Evolutionary conservation across 2,329 filamentous ascomycete genomes (phyloP).

Genomic region (Colletotrichum godetiae): DNA sequence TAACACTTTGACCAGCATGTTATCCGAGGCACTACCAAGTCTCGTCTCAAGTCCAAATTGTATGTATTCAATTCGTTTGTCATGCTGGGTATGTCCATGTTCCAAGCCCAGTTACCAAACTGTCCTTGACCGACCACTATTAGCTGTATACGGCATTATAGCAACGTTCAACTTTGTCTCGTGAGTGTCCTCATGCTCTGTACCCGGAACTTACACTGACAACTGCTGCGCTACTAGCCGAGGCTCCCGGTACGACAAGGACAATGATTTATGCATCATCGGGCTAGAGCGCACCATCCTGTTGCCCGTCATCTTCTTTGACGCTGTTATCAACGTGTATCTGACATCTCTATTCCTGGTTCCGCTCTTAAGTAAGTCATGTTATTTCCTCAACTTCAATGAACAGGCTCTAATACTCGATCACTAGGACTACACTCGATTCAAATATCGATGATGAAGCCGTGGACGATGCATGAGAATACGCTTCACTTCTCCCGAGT

Average conservation of each 20-base stretch:
- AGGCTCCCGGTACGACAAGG: not conserved
- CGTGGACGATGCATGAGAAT: not conserved
- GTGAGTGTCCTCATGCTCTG: not conserved
- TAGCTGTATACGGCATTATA: not conserved
- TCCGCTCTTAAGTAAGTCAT: constrained; percentile 5
- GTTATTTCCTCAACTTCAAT: not conserved
- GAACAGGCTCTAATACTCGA: not conserved
- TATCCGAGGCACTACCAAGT: constrained; percentile 6
- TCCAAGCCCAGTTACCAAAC: too few relatives aligned
- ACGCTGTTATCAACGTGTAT: constrained; percentile 16
- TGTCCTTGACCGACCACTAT: not conserved
- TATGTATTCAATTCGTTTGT: constrained; percentile 5
- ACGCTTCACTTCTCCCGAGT: not conserved
- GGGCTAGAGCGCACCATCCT: not conserved
- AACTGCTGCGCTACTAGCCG: not conserved
- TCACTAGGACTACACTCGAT: constrained; percentile 4
- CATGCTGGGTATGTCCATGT: not conserved
- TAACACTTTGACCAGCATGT: constrained; percentile 1
- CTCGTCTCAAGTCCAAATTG: constrained; percentile 9
- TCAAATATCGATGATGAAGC: not conserved
- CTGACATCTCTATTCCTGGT: constrained; percentile 16
- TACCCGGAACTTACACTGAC: not conserved
- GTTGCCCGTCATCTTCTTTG: constrained; percentile 13
- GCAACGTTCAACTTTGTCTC: not conserved
- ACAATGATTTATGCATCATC: not conserved